These are phyloP conservation scores for Cladophialophora exuberans DNA, from an alignment of 2,329 filamentous ascomycete genomes.

Conservation along the genomic window DNA sequence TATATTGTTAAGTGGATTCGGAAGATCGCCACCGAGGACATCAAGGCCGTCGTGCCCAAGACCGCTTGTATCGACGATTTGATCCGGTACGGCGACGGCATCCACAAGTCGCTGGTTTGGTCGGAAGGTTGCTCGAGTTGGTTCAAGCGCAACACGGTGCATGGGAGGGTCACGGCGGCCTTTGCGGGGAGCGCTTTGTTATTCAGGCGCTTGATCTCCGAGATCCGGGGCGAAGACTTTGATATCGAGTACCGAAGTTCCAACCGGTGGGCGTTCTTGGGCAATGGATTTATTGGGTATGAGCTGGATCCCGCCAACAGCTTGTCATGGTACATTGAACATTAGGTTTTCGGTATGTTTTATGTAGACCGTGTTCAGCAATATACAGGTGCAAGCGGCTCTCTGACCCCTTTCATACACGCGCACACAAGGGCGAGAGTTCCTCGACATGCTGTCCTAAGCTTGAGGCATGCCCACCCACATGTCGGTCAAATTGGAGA, in stretches of 20 bases:
- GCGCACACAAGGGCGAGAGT: too few relatives aligned
- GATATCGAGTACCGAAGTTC: constrained; percentile 20
- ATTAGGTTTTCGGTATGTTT: too few relatives aligned
- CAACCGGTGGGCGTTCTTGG: constrained; percentile 33
- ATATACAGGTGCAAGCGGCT: too few relatives aligned
- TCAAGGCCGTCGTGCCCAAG: constrained; percentile 37
- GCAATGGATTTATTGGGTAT: constrained; percentile 45
- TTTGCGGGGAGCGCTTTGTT: constrained; percentile 37
- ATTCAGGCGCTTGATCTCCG: constrained; percentile 37
- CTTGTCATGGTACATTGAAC: constrained; percentile 2
- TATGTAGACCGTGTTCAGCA: too few relatives aligned
- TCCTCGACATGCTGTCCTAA: too few relatives aligned
- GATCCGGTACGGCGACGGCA: constrained; percentile 37
- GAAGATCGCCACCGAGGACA: constrained; percentile 40
- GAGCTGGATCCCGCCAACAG: constrained; percentile 35
- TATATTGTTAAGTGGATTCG: constrained; percentile 38
- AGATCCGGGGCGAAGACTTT: constrained; percentile 38
- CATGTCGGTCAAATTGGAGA: too few relatives aligned
- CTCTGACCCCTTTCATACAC: too few relatives aligned
- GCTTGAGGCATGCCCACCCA: too few relatives aligned
- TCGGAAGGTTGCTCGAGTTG: constrained; percentile 25
- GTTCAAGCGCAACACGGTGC: constrained; percentile 23
- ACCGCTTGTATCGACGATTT: constrained; percentile 38
- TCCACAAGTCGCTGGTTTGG: constrained; percentile 39
- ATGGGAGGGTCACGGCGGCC: constrained; percentile 26